These are phyloP conservation scores for Bidens hawaiensis DNA, from an alignment of 140 eudicot species.

Conservation along the genomic window DNA sequence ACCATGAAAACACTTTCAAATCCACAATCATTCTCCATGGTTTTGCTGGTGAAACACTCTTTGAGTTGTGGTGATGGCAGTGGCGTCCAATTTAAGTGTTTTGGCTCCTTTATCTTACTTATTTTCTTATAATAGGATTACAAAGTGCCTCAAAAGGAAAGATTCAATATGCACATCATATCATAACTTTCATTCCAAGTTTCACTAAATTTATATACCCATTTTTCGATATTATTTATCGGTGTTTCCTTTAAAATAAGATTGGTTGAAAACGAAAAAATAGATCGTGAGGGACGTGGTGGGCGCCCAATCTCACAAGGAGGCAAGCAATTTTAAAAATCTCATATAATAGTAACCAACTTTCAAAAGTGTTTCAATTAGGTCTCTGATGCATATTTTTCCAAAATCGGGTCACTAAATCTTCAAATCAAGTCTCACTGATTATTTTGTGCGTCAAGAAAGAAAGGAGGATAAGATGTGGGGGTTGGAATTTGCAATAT, in stretches of 20 bases:
- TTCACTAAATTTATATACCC: neutral
- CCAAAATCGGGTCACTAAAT: too few species aligned
- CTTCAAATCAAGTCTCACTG: too few species aligned
- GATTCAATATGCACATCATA: conserved; percentile 11
- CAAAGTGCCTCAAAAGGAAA: conserved; percentile 35
- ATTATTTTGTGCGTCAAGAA: too few species aligned
- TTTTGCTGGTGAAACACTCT: conserved; percentile 36
- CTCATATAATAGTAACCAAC: too few species aligned
- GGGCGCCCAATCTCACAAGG: too few species aligned
- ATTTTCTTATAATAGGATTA: neutral
- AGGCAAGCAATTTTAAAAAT: too few species aligned
- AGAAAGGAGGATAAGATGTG: too few species aligned
- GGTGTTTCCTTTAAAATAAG: neutral
- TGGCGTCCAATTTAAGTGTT: conserved; percentile 36
- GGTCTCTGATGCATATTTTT: too few species aligned
- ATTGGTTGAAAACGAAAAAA: neutral
- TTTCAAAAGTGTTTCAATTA: too few species aligned
- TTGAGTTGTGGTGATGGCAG: conserved; percentile 7
- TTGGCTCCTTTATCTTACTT: conserved; percentile 3
- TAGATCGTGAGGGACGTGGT: too few species aligned
- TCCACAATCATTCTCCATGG: conserved; percentile 18
- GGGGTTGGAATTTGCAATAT: too few species aligned
- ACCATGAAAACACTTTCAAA: conserved; percentile 24
- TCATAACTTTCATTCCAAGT: conserved; percentile 17
- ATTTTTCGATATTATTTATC: neutral